Percentiles rank a stretch among this genome's conserved stretches.
phyloP scores from a whole-genome alignment of 208 protist genomes.

The Acanthamoeba sp. region DNA sequence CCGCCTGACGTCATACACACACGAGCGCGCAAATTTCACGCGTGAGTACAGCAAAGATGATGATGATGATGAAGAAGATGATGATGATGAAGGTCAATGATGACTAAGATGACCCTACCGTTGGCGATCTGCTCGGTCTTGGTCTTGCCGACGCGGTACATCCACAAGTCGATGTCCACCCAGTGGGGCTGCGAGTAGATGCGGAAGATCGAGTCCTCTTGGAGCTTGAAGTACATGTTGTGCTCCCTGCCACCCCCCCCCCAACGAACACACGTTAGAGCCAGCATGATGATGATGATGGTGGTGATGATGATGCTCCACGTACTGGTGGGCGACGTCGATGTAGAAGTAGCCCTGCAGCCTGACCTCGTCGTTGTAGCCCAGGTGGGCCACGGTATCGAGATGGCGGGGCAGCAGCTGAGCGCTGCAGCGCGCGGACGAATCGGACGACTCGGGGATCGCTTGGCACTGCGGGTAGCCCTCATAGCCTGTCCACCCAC shows the following conservation, averaged over 20 bases:
- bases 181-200: constrained; percentile 65
- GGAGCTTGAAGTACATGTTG: constrained; percentile 59
- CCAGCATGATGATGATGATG: no score
- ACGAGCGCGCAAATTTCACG: no score
- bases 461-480: constrained; percentile 20
- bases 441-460: constrained; percentile 21
- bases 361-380: constrained; percentile 65
- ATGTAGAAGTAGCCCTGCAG: constrained; percentile 73
- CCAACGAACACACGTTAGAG: no score
- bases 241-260: background rate
- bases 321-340: constrained; percentile 36
- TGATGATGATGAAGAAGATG: no score
- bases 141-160: constrained; percentile 33
- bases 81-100: no score
- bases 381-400: constrained; percentile 58
- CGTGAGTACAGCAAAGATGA: no score
- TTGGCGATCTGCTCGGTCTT: constrained; percentile 64
- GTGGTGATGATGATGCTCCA: background rate
- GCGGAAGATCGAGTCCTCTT: constrained; percentile 53
- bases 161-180: constrained; percentile 72
- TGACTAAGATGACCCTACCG: no score
- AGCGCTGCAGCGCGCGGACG: constrained; percentile 37
- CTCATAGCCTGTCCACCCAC: background rate
- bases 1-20: background rate
- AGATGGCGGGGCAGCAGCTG: constrained; percentile 47